Evolutionary conservation across 352 stramenopile genomes (phyloP).

Genomic region (Globisporangium echinulatum): DNA sequence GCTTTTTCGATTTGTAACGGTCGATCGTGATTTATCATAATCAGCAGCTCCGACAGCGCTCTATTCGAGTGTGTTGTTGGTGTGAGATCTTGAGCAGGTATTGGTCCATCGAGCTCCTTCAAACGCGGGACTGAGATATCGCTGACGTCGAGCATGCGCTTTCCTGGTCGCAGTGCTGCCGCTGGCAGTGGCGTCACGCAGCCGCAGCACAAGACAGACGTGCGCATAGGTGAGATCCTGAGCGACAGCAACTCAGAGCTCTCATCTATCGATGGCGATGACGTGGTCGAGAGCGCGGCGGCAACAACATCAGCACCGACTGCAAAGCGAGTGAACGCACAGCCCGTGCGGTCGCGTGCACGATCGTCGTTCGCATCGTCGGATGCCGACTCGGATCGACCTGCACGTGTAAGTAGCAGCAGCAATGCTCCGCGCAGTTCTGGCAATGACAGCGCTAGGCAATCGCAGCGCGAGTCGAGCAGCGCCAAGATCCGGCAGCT

Average conservation of each 20-base stretch:
- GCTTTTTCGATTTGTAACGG: too few species aligned
- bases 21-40: too few species aligned
- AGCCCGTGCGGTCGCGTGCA: background rate
- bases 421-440: background rate
- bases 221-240: conserved; percentile 45
- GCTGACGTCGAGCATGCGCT: too few species aligned
- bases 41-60: too few species aligned
- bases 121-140: too few species aligned
- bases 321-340: background rate
- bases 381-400: background rate
- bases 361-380: background rate
- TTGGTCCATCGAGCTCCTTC: too few species aligned
- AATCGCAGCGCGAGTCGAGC: conserved; percentile 1
- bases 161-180: too few species aligned
- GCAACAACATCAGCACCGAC: background rate
- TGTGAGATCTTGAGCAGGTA: too few species aligned
- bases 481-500: conserved; percentile 14
- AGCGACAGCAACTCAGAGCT: conserved; percentile 54
- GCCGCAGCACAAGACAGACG: background rate
- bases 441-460: background rate
- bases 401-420: background rate
- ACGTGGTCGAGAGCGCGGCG: background rate
- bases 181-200: background rate
- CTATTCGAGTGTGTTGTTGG: too few species aligned
- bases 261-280: conserved; percentile 22